Evolutionary conservation across 495 filamentous ascomycete genomes (phyloP).

Genomic region (Hypoxylon fragiforme): DNA sequence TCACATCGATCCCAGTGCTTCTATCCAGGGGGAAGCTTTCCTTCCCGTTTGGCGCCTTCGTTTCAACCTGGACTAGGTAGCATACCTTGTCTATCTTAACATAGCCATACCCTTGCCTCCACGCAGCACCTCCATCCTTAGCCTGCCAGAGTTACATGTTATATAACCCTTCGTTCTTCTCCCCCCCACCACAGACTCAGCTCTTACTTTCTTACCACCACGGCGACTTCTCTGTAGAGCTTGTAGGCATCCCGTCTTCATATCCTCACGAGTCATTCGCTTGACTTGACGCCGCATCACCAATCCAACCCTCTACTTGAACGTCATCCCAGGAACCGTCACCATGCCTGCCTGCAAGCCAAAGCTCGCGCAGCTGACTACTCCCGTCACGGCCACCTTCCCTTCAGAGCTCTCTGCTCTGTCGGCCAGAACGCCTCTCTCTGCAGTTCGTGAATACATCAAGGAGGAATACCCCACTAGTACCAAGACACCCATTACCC

Average conservation of each 20-base stretch:
- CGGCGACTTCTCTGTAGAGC: slow-evolving; percentile 47
- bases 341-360: slow-evolving; percentile 64
- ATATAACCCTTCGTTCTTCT: slow-evolving; percentile 48
- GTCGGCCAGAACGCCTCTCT: slow-evolving; percentile 53
- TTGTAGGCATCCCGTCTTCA: slow-evolving; percentile 38
- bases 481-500: slow-evolving; percentile 84
- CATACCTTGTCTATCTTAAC: slow-evolving; percentile 15
- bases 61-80: slow-evolving; percentile 33
- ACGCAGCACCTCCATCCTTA: slow-evolving; percentile 31
- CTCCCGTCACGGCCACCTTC: slow-evolving; percentile 74
- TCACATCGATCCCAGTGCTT: slow-evolving; percentile 32
- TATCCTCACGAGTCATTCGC: slow-evolving; percentile 45
- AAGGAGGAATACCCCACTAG: slow-evolving; percentile 43
- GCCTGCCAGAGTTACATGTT: slow-evolving; percentile 40
- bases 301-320: slow-evolving; percentile 13
- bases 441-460: slow-evolving; percentile 50
- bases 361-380: slow-evolving; percentile 71
- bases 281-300: slow-evolving; percentile 41
- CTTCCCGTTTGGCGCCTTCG: slow-evolving; percentile 32
- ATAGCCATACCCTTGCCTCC: slow-evolving; percentile 28
- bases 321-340: slow-evolving; percentile 32
- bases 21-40: slow-evolving; percentile 28
- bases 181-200: slow-evolving; percentile 36
- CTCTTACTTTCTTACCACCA: slow-evolving; percentile 42
- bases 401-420: slow-evolving; percentile 70